These are phyloP conservation scores for Hypoxylon sp. DNA, from an alignment of 2,329 filamentous ascomycete genomes.

Conservation along the genomic window DNA sequence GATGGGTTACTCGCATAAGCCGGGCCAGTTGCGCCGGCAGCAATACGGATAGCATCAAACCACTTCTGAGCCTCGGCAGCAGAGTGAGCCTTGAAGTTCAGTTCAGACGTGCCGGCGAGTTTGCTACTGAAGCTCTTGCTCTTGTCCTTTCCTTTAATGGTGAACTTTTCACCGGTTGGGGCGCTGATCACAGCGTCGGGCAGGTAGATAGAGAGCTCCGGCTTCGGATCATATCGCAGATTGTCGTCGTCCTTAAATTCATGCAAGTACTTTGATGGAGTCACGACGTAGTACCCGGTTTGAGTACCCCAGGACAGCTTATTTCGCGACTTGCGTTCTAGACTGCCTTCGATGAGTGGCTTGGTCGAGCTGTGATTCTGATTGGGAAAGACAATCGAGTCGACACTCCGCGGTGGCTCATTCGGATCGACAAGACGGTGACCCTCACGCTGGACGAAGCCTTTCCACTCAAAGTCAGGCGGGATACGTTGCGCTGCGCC, in stretches of 20 bases:
- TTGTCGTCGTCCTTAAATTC: conserved; percentile 95
- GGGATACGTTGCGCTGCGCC: conserved; percentile 81
- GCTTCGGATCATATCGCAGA: conserved; percentile 76
- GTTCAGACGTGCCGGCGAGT: conserved; percentile 82
- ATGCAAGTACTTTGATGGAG: conserved; percentile 88
- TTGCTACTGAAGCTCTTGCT: conserved; percentile 85
- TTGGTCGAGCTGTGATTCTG: conserved; percentile 84
- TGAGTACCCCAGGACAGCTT: conserved; percentile 83
- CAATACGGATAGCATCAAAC: conserved; percentile 78
- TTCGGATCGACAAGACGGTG: conserved; percentile 83
- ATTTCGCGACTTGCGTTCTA: conserved; percentile 92
- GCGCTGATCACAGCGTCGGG: conserved; percentile 86
- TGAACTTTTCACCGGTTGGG: conserved; percentile 85
- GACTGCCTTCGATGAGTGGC: conserved; percentile 85
- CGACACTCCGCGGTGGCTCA: conserved; percentile 78
- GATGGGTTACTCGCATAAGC: conserved; percentile 53
- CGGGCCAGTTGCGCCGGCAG: conserved; percentile 66
- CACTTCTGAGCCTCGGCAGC: conserved; percentile 85
- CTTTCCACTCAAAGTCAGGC: conserved; percentile 90
- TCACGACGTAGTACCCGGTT: conserved; percentile 90
- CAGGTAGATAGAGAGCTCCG: conserved; percentile 91
- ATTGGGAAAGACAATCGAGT: conserved; percentile 86
- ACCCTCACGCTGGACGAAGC: conserved; percentile 80
- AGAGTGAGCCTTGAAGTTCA: conserved; percentile 89
- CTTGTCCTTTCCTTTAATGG: conserved; percentile 93